Evolutionary conservation across 2,329 filamentous ascomycete species (phyloP).

Genomic region (Periconia sp.): DNA sequence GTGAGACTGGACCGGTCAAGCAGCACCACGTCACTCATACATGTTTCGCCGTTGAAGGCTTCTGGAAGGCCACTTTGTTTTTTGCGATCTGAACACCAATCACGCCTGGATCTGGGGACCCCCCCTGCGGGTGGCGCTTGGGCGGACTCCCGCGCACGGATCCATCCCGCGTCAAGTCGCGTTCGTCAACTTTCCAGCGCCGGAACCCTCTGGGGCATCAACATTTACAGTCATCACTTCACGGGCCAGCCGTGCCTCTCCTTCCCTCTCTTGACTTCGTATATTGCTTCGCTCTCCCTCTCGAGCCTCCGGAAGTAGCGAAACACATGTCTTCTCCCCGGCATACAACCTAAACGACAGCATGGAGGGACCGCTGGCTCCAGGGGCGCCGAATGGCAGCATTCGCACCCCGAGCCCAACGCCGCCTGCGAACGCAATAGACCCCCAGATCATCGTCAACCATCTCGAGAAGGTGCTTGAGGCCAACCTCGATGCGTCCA

Average conservation of each 20-base stretch:
- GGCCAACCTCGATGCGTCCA: slow-evolving; percentile 58
- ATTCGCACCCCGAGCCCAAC: slow-evolving; percentile 44
- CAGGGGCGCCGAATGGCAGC: slow-evolving; percentile 48
- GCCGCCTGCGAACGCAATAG: slow-evolving; percentile 50
- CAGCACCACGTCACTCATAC: neutral
- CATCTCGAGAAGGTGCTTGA: slow-evolving; percentile 56
- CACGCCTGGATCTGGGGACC: slow-evolving; percentile 2
- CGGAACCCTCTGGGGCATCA: slow-evolving; percentile 23
- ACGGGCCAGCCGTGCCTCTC: slow-evolving; percentile 15
- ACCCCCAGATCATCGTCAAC: slow-evolving; percentile 55
- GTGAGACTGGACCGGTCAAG: neutral
- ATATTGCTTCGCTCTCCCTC: slow-evolving; percentile 8
- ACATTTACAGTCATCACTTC: slow-evolving; percentile 27
- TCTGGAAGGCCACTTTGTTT: slow-evolving; percentile 5
- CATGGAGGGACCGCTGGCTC: slow-evolving; percentile 51
- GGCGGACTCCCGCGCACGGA: slow-evolving; percentile 7
- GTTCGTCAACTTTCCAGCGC: slow-evolving; percentile 26
- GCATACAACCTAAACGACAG: slow-evolving; percentile 25
- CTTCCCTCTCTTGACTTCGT: slow-evolving; percentile 9
- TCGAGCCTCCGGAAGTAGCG: slow-evolving; percentile 22
- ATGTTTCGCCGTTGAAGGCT: slow-evolving; percentile 3
- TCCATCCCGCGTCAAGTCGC: slow-evolving; percentile 5
- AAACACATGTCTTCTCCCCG: slow-evolving; percentile 40
- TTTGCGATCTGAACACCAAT: slow-evolving; percentile 9
- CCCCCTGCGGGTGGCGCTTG: slow-evolving; percentile 1